Base-by-base conservation (phyloP, 1,284 basidiomycete species). In the Stereum hirsutum region DNA sequence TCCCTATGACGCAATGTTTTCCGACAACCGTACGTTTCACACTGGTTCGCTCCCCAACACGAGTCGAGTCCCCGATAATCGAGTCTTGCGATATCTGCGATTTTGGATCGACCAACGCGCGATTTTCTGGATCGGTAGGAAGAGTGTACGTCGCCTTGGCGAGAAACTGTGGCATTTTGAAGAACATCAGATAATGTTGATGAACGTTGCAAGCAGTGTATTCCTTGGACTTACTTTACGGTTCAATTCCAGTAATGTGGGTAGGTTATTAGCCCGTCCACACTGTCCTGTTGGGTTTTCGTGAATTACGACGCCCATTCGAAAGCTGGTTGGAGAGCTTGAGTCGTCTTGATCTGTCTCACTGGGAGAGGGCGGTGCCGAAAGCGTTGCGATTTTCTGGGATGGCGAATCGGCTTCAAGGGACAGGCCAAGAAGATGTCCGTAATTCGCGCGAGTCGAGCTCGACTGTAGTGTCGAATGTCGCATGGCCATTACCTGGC, bases 1-100 rank as follows among this genome's bases (percentile, higher is more conserved):
- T 89, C 10, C 92, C 93, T 47, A 98, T 89, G 19, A 80, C 64
- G 54, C 91, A 95, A 56, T 94, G 90, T 47, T 83, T 76, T 5
- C 95, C 95, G 20, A 98, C 77, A 19, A 94, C 75, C 6, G 84
- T 88, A 51, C 85, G 84, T 62, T 96, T 98, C 61, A 99, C 82
- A 26, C 70, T 83, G 15, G 88, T 80, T 35, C 82, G 80, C 57
- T 97, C 94, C 5, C 82, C 85, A 5, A 99, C 71, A 41, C 79
- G 78, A 8, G 88, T 88, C 3, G 83, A 89, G 38, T 81, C 78
- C 6, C 87, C 90, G 11, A 98, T 69, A 46, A 91, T 74, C 10
- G 83, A 87, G 60, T 98, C 94, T 2, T 76, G 65, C 1, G 91
- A 93, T 52, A 97, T 88, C 53, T 89, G 87, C 1, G 88, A 83